Evolutionary conservation across 345 rosid genomes (phyloP), one percentile per base, ranked within the genome.

Genomic region (Mangifera indica): DNA sequence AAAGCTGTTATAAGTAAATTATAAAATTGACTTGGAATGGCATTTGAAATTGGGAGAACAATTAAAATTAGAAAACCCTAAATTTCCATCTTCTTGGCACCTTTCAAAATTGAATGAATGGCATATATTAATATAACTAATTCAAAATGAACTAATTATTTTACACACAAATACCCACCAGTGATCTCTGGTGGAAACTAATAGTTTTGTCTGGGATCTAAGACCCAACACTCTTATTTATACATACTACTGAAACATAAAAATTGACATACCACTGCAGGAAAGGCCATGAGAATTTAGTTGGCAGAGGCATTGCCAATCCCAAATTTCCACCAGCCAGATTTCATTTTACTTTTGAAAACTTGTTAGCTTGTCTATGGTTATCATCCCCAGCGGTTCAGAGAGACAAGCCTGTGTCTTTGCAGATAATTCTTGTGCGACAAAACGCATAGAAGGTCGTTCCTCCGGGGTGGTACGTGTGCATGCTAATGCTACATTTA

Each of bases 371-470:
- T 73, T 77, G 84, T 71, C 59, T 14, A 85, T 44, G 17, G 84
- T 76, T 45, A 83, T 71, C 42, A 21, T 46, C 44, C 65, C 69
- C 0, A 84, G 34, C 17, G 86, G 78, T 66, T 78, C 83, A 7
- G 76, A 8, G 62, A 80, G 44, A 72, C 10, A 74, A 17, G 83
- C 74, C 75, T 65, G 84, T 13, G 84, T 55, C 60, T 74, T 68
- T 2, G 86, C 84, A 3, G 87, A 82, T 45, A 86, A 53, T 72
- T 87, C 87, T 78, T 84, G 95, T 5, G 92, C 90, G 40, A 87
- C 83, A 18, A 71, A 76, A n/a, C 80, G 83, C 90, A 89, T 89
- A 22, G 66, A 57, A 25, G 96, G 96, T 54, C 92, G 60, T 11
- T 73, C 65, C 13, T 85, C 81, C 7, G 91, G 83, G 68, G 13